Base-by-base conservation (phyloP, 176 grass and related monocot genomes). In the Carex scoparia region DNA sequence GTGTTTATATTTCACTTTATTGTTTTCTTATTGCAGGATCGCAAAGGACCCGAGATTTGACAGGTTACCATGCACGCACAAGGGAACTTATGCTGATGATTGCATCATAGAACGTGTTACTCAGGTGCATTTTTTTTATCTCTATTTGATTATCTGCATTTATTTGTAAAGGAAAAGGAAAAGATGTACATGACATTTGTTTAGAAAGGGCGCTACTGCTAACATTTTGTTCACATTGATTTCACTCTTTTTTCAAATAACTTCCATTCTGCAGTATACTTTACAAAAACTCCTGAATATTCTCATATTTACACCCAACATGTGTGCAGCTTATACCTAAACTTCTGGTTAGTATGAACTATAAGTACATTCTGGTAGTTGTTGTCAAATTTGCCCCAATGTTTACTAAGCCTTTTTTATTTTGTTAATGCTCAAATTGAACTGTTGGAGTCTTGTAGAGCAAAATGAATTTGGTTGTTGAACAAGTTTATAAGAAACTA, bases 51-150 rank as follows among this genome's bases (percentile, higher is more conserved):
- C 94, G 30, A 93, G 90, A 72, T 97, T 97, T 87, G 86, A 94
- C 65, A 94, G 94, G 77, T 88, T 97, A 87, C 89, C 94, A 89
- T 97, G 94, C 81, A 97, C 89, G 44, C 94, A 97, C 65, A 94
- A 92, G 86, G 94, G 94, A 72, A 97, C 94, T 86, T 97, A 97
- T 87, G 94, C 94, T 89, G 92, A 97, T 91, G 94, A 97, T 87
- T 94, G 92, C 83, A 97, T 97, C 18, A 89, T 97, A 37, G 94
- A 97, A 4, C 90, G 94, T 85, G 90, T 97, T 85, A 97, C 92
- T 87, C 92, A 97, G 92, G 94, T 97, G 72, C 44, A 56, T 42
- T 81, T 65, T 55, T 13, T 31, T 54, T 64, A 71, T 86, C 35
- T 76, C 67, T 49, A 61, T 42, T 68, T 0, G 8, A 23, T 86